Conservation (phyloP, 2,329 filamentous ascomycete species). For the Monilinia fructigena region DNA sequence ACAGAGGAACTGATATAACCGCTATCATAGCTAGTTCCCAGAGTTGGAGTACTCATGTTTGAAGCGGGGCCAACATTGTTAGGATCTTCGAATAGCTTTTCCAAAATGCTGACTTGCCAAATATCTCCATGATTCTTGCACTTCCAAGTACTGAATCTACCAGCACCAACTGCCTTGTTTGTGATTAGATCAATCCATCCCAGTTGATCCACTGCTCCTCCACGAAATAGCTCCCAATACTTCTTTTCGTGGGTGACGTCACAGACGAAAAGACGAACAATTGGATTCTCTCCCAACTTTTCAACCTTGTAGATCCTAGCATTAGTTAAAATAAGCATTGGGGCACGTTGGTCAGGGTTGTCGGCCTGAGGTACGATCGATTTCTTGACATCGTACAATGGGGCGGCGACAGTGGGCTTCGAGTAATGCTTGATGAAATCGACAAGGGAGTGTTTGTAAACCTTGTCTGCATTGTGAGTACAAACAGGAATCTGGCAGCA, state of each 20-base stretch:
- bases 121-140: background rate
- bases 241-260: background rate
- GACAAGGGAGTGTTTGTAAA: background rate
- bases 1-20: background rate
- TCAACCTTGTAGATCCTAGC: background rate
- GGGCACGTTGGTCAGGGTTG: background rate
- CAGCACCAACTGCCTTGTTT: background rate
- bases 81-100: background rate
- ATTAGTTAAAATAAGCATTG: conserved; percentile 4
- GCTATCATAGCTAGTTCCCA: background rate
- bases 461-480: background rate
- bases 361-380: background rate
- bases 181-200: background rate
- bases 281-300: background rate
- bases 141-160: conserved; percentile 5
- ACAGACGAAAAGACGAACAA: background rate
- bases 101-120: conserved; percentile 8
- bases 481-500: background rate
- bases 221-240: conserved; percentile 2
- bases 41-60: background rate
- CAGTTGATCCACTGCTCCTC: background rate
- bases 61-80: background rate
- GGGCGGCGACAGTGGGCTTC: background rate
- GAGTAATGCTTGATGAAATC: background rate
- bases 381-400: background rate